These are phyloP conservation scores for Yamadazyma sp. DNA, from an alignment of 805 yeast genomes.

Conservation along the genomic window DNA sequence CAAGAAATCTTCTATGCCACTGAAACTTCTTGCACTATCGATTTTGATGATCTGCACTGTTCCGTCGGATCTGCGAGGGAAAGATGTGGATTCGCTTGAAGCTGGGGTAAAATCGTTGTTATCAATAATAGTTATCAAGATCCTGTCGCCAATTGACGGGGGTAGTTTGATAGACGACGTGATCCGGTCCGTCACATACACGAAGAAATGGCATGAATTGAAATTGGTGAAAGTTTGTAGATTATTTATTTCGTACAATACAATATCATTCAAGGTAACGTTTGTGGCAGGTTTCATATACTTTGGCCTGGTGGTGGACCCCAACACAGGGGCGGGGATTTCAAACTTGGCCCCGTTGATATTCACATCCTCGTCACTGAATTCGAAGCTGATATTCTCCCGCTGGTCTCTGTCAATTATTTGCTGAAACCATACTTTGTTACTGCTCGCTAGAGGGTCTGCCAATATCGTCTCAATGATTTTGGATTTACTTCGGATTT, in stretches of 20 bases:
- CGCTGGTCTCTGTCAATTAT: constrained; percentile 22
- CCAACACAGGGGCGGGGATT: constrained; percentile 33
- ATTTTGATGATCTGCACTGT: constrained; percentile 30
- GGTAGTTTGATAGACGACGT: constrained; percentile 13
- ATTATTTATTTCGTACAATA: constrained; percentile 18
- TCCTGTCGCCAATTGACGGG: constrained; percentile 19
- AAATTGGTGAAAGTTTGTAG: constrained; percentile 12
- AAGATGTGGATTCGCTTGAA: constrained; percentile 30
- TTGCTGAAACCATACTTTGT: constrained; percentile 31
- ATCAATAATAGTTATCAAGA: constrained; percentile 37
- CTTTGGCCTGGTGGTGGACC: constrained; percentile 24
- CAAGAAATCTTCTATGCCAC: constrained; percentile 32
- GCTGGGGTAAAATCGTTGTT: constrained; percentile 38
- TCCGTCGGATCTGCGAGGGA: constrained; percentile 18
- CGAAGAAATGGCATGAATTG: constrained; percentile 16
- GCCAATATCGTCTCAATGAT: constrained; percentile 38
- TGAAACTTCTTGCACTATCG: constrained; percentile 24
- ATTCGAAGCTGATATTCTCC: constrained; percentile 22
- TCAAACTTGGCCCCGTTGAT: constrained; percentile 14
- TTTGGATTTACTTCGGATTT: constrained; percentile 22
- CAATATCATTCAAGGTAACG: constrained; percentile 17
- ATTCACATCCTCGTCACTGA: constrained; percentile 9
- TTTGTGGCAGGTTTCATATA: constrained; percentile 16
- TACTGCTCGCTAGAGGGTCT: constrained; percentile 38
- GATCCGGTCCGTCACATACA: constrained; percentile 13